Base-by-base conservation (phyloP, 768 basidiomycete genomes). In the Suillus spraguei region DNA sequence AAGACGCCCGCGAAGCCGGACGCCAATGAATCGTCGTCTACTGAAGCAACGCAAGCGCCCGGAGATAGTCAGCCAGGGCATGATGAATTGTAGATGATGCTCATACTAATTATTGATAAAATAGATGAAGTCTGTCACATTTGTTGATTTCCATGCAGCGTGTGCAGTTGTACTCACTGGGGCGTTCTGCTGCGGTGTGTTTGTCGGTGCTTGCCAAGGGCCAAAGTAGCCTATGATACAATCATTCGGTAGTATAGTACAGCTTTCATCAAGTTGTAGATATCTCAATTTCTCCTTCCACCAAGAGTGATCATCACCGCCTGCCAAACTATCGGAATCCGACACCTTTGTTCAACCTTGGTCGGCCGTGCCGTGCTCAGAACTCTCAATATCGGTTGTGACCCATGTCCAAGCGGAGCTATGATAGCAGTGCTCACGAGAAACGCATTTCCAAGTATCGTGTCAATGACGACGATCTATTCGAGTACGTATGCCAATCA, bases 381-480 rank as follows among this genome's bases (percentile, higher is more conserved):
- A 58, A 58, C 38, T 28, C 24, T 39, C 56, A 32, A 58, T 28
- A 58, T 58, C 38, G 52, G 67, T 64, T 60, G n/a, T 70, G 38
- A 52, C 39, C 60, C 64, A 64, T 70, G 63, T 91, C 92, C 65
- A 85, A 83, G 77, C 85, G 91, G 74, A 94, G 92, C 80, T 84
- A 88, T 78, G 85, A 85, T 68, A 87, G 90, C 76, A 80, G 78
- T 68, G 82, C 87, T 65, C 88, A 90, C 67, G 87, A 91, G 74
- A 85, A 85, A 77, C 86, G 91, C 64, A 64, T 90, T 65, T 89
- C 90, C 67, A 89, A 88, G 74, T 84, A 91, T 77, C 84, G 88
- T 66, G 87, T 94, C 59, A 85, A 89, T 33, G 93, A 95, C 69
- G 92, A 94, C 63, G 93, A 95, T 72, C 80, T 95, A 69, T 93